These are phyloP conservation scores for Solanum ossicruentum DNA, from an alignment of 257 asterid species.

Conservation along the genomic window DNA sequence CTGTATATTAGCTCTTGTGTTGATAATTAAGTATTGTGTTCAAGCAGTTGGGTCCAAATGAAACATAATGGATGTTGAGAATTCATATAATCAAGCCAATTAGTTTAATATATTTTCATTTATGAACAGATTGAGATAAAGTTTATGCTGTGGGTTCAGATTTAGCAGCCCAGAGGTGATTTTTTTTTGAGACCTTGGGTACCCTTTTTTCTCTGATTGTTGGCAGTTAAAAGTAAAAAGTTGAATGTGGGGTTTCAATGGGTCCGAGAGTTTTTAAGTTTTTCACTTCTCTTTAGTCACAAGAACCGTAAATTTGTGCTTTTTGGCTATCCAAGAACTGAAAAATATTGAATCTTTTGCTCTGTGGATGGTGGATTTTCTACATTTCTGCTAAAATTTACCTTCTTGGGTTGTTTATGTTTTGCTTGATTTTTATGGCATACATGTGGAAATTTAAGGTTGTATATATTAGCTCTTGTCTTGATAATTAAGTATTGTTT, in stretches of 20 bases:
- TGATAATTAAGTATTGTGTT: neutral
- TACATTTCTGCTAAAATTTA: neutral
- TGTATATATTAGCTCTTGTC: neutral
- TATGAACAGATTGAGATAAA: neutral
- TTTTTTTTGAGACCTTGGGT: neutral
- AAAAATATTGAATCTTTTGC: neutral
- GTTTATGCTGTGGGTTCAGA: neutral
- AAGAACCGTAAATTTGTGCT: neutral
- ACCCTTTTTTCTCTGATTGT: neutral
- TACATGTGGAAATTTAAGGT: neutral
- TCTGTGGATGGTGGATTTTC: neutral
- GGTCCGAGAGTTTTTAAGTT: neutral
- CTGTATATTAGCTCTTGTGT: neutral
- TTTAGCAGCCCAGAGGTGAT: conserved; percentile 3
- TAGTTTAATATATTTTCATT: neutral
- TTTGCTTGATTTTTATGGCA: neutral
- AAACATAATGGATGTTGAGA: neutral
- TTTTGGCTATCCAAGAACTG: neutral
- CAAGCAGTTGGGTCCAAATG: neutral
- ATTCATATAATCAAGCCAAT: neutral
- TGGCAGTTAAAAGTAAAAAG: neutral
- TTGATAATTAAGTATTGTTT: neutral
- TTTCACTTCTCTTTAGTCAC: neutral
- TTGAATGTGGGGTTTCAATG: neutral
- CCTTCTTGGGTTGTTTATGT: neutral